A percentile compares a stretch with the other conserved stretches of the same genome.
Evolutionary conservation across 106 monocot species (phyloP).

Genomic region (Amphibolis antarctica): DNA sequence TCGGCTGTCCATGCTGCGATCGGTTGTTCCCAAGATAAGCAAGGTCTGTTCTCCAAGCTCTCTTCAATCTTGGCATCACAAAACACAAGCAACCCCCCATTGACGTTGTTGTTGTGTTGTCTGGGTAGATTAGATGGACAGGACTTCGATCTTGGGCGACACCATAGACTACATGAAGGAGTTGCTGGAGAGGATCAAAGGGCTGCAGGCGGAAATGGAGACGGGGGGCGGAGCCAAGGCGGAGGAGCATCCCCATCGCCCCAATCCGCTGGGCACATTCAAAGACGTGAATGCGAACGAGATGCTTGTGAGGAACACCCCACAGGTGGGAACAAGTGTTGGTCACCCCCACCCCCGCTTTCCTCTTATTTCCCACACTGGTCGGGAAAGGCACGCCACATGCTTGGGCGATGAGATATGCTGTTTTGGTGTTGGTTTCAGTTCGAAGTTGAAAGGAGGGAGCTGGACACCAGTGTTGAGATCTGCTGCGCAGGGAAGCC

Average conservation of each 20-base stretch:
- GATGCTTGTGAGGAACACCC: conserved; percentile 58
- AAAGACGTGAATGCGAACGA: conserved; percentile 58
- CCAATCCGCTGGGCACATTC: conserved; percentile 46
- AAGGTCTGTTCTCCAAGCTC: conserved; percentile 33
- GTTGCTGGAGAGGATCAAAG: conserved; percentile 82
- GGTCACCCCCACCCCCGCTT: too few relatives aligned
- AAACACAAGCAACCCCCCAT: too few relatives aligned
- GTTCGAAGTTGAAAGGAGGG: conserved; percentile 87
- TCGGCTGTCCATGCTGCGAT: conserved; percentile 89
- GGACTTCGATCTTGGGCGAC: conserved; percentile 91
- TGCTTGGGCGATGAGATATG: too few relatives aligned
- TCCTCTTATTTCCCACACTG: too few relatives aligned
- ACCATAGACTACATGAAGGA: conserved; percentile 99
- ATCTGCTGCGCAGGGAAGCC: conserved; percentile 75
- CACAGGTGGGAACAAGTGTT: too few relatives aligned
- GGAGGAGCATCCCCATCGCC: conserved; percentile 4
- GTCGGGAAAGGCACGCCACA: too few relatives aligned
- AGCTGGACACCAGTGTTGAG: conserved; percentile 58
- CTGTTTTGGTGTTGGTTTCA: conserved; percentile 11
- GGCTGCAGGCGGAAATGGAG: conserved; percentile 64
- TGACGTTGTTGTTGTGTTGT: not conserved
- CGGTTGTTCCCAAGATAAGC: conserved; percentile 96
- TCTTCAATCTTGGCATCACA: not conserved
- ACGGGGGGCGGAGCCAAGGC: not conserved
- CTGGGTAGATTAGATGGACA: conserved; percentile 57